phyloP scores from a whole-genome alignment of 495 filamentous ascomycete species.

The Xeromyces bisporus region DNA sequence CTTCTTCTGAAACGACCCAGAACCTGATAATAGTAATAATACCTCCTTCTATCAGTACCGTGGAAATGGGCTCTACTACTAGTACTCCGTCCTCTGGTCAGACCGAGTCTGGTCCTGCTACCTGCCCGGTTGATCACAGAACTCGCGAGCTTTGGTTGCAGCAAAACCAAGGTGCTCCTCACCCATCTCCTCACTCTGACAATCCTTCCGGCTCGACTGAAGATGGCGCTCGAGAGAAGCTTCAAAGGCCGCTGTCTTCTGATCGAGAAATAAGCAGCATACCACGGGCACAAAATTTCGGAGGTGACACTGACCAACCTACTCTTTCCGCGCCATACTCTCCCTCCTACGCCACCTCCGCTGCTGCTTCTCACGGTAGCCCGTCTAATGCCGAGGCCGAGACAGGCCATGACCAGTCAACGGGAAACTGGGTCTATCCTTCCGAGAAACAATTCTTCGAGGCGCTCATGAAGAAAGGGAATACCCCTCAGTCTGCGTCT shows the following conservation, averaged over 20 bases:
- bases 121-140: conserved; percentile 79
- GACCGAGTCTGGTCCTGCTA: conserved; percentile 13
- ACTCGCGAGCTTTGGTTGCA: conserved; percentile 70
- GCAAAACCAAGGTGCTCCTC: conserved; percentile 21
- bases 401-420: conserved; percentile 42
- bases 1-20: conserved; percentile 5
- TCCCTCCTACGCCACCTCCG: conserved; percentile 13
- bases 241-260: conserved; percentile 28
- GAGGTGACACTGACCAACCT: conserved; percentile 14
- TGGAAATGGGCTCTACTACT: conserved; percentile 24
- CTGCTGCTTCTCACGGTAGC: conserved; percentile 25
- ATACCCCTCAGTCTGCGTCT: conserved; percentile 21
- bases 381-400: conserved; percentile 58
- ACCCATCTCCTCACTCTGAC: conserved; percentile 15
- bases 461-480: conserved; percentile 73
- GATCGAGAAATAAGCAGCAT: conserved; percentile 70
- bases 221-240: conserved; percentile 17
- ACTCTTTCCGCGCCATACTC: conserved; percentile 14
- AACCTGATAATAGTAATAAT: too few species aligned
- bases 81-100: conserved; percentile 21
- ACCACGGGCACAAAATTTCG: conserved; percentile 42
- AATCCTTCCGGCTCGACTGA: conserved; percentile 15
- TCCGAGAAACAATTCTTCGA: conserved; percentile 93
- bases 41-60: too few species aligned
- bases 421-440: conserved; percentile 92